Base-by-base conservation (phyloP, 1,284 basidiomycete species). In the Entoloma clypeatum region DNA sequence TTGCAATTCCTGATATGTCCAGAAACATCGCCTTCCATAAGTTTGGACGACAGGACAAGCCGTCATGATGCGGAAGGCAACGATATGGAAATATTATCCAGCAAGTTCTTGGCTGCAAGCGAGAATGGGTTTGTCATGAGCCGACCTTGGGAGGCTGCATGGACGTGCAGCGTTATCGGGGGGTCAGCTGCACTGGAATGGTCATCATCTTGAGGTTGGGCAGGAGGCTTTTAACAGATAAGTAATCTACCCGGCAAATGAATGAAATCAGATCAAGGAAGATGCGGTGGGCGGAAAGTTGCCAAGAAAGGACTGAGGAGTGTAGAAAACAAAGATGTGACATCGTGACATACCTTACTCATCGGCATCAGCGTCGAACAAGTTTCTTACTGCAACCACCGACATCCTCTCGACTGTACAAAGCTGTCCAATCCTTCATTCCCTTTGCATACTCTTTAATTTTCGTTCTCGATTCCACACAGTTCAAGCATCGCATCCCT, bases 61-160 rank as follows among this genome's bases (percentile, higher is more conserved):
- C 25, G 24, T 29, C 35, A 39, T 18, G 21, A 7, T 7, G 27
- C 29, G 13, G 28, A 25, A 10, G 40, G 31, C 28, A 13, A 36
- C 33, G 30, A 21, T 28, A 32, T 35, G 19, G 30, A 39, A 18
- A 28, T 22, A 9, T 24, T 29, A 4, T 39, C 30, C 4, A 58
- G 5, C 55, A 68, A 17, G 0, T 83, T 86, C 50, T 33, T 80
- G 2, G 74, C 69, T 2, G 63, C 67, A 3, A 81, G 78, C 41
- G 81, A 84, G 55, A 79, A 79, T 49, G 80, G 80, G 4, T 62
- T 65, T 36, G 44, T 64, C 1, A 36, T 61, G 28, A 51, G 54
- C 28, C 48, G 51, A 24, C 22, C 35, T 9, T 51, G 50, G 14
- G 38, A 54, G 39, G 24, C 41, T 8, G 40, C 55, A 1, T 67